Percentiles rank a stretch among this genome's conserved stretches.
These are phyloP conservation scores for Microdochium paspali DNA, from an alignment of 2,329 filamentous ascomycete genomes.

Conservation along the genomic window DNA sequence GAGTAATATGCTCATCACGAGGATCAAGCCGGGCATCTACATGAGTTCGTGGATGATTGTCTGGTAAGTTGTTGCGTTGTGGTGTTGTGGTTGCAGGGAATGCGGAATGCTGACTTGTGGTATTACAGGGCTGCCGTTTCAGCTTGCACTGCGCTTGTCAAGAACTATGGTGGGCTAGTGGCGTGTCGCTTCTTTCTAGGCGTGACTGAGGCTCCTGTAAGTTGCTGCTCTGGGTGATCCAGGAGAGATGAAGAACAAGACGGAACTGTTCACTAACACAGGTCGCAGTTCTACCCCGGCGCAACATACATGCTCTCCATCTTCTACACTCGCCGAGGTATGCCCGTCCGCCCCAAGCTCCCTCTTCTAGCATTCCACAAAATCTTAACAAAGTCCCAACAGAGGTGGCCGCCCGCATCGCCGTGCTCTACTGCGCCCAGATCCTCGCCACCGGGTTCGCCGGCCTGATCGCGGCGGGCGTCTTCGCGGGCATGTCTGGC, in stretches of 20 bases:
- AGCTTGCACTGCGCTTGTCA: constrained; percentile 25
- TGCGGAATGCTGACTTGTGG: neutral
- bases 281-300: constrained; percentile 24
- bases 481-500: constrained; percentile 44
- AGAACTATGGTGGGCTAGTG: constrained; percentile 22
- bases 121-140: neutral
- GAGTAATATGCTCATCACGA: constrained; percentile 33
- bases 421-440: constrained; percentile 25
- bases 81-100: constrained; percentile 13
- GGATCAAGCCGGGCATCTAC: constrained; percentile 29
- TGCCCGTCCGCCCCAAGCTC: too few species aligned
- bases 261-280: too few species aligned
- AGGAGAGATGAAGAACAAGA: too few species aligned
- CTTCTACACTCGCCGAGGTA: constrained; percentile 33
- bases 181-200: constrained; percentile 27
- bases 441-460: constrained; percentile 37
- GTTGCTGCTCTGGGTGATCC: too few species aligned
- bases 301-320: constrained; percentile 34
- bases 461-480: constrained; percentile 49
- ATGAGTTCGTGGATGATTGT: constrained; percentile 30
- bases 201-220: constrained; percentile 26
- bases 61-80: constrained; percentile 23
- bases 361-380: too few species aligned
- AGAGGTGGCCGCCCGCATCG: constrained; percentile 21
- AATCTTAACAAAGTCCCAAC: too few species aligned